Conservation (phyloP, 192 early-diverging fungal species). For the Rhizophagus sp. region DNA sequence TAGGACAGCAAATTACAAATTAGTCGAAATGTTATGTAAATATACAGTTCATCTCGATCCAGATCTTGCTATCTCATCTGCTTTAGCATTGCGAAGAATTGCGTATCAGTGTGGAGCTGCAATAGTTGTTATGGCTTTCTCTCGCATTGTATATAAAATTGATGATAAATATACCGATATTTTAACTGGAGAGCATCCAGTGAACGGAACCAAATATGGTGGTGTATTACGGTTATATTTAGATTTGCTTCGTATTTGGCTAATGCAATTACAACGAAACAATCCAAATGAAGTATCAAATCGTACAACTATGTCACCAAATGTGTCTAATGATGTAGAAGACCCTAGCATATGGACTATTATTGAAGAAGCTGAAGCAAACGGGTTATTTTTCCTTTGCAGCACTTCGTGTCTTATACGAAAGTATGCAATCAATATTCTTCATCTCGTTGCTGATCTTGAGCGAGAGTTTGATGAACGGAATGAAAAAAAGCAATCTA, state of each 20-base stretch:
- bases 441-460: conserved; percentile 55
- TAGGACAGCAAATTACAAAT: conserved; percentile 54
- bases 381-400: conserved; percentile 73
- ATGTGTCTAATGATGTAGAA: conserved; percentile 21
- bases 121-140: conserved; percentile 51
- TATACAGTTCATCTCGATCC: conserved; percentile 89
- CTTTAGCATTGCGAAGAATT: conserved; percentile 66
- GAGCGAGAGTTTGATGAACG: conserved; percentile 42
- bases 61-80: conserved; percentile 66
- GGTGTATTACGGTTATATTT: conserved; percentile 69
- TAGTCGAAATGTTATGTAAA: conserved; percentile 80
- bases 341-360: conserved; percentile 36
- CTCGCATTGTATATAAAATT: conserved; percentile 52
- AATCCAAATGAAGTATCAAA: conserved; percentile 33
- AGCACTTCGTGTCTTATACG: conserved; percentile 58
- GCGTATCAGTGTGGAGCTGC: conserved; percentile 59
- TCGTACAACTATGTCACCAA: neutral
- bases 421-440: conserved; percentile 58
- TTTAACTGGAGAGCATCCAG: conserved; percentile 31
- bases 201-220: conserved; percentile 34
- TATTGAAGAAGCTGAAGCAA: conserved; percentile 73
- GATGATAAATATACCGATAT: conserved; percentile 55
- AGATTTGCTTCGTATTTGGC: conserved; percentile 61
- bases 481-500: conserved; percentile 12
- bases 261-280: conserved; percentile 41